phyloP scores from a whole-genome alignment of 352 stramenopile genomes.

The Blastocystis sp. region DNA sequence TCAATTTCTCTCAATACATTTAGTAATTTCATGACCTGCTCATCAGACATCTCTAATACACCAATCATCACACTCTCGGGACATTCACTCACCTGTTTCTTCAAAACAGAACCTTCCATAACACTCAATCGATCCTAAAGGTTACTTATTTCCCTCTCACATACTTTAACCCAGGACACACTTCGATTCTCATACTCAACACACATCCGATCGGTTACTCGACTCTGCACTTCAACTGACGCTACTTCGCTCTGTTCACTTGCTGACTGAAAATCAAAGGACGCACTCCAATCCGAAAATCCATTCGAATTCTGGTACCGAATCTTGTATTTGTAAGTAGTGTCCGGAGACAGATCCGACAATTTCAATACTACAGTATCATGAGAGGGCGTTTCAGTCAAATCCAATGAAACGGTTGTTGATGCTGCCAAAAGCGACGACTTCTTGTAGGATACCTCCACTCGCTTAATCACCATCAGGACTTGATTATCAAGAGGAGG shows the following conservation, averaged over 20 bases:
- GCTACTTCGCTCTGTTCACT: not conserved
- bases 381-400: not conserved
- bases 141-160: too few relatives aligned
- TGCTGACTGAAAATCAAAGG: not conserved
- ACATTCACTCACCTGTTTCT: too few relatives aligned
- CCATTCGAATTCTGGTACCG: constrained; percentile 11
- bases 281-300: not conserved
- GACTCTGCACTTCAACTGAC: too few relatives aligned
- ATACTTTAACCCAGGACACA: too few relatives aligned
- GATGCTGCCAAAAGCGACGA: not conserved
- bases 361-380: not conserved
- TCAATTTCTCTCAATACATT: too few relatives aligned
- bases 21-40: too few relatives aligned
- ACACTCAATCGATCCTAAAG: too few relatives aligned
- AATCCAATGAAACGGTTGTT: not conserved
- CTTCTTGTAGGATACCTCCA: constrained; percentile 33
- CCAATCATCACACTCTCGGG: too few relatives aligned
- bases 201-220: too few relatives aligned
- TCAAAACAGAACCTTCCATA: too few relatives aligned
- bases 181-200: not conserved
- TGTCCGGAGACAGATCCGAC: not conserved
- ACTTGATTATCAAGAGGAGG: not conserved
- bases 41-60: too few relatives aligned
- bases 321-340: constrained; percentile 1
- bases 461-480: not conserved